These are phyloP conservation scores for Zizania latifolia DNA, from an alignment of 176 grass and related monocot genomes.

Conservation along the genomic window DNA sequence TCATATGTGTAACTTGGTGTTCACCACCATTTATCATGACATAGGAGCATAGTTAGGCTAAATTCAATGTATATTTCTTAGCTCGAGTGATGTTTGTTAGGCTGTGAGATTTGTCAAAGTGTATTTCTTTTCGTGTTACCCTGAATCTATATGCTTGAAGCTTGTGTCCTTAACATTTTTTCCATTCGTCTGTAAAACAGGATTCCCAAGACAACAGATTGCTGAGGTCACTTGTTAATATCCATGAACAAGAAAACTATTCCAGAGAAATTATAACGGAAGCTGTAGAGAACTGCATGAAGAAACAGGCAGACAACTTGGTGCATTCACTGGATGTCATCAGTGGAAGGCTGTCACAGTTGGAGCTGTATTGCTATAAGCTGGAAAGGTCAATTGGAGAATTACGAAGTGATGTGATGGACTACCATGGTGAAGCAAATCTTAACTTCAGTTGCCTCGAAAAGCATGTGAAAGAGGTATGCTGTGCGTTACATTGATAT, in stretches of 20 bases:
- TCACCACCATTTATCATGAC: neutral
- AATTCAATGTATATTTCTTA: neutral
- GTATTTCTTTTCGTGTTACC: neutral
- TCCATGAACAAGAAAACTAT: conserved; percentile 64
- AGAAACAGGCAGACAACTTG: conserved; percentile 88
- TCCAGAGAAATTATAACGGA: conserved; percentile 54
- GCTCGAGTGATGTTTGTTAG: neutral
- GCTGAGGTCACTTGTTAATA: conserved; percentile 60
- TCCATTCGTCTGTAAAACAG: conserved; percentile 27
- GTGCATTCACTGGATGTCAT: conserved; percentile 82
- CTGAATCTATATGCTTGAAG: neutral
- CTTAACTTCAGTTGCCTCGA: conserved; percentile 60
- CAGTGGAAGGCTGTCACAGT: conserved; percentile 67
- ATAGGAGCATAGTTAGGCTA: neutral
- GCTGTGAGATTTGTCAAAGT: neutral
- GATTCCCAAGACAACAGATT: conserved; percentile 59
- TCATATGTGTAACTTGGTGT: neutral
- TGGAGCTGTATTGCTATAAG: conserved; percentile 86
- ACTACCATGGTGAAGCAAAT: conserved; percentile 64
- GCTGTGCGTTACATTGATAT: neutral
- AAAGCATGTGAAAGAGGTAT: conserved; percentile 84
- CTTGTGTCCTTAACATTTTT: neutral
- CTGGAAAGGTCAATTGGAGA: conserved; percentile 82
- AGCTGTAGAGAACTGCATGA: conserved; percentile 88
- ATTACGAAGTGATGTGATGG: conserved; percentile 70